Conservation (phyloP, 2,329 filamentous ascomycete genomes). For the Fonsecaea pedrosoi region DNA sequence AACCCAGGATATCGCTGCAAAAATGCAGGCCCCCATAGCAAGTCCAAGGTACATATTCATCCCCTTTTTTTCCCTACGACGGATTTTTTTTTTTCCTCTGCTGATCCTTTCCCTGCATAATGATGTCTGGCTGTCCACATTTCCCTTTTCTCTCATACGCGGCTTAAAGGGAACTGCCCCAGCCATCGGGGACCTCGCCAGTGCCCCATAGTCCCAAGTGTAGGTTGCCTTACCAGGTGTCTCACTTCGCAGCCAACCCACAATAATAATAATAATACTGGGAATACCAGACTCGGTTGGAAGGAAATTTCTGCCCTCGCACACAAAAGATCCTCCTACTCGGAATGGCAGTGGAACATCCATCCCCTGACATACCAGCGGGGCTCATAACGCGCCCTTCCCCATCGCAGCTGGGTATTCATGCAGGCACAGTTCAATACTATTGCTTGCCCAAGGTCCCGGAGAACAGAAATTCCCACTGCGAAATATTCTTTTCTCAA, state of each 20-base stretch:
- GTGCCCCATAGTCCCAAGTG: not conserved
- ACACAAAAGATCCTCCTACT: too few species aligned
- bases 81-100: not conserved
- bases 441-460: not conserved
- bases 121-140: constrained; percentile 1
- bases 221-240: constrained; percentile 4
- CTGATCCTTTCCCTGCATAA: not conserved
- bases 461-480: not conserved
- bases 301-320: not conserved
- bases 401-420: not conserved
- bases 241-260: not conserved
- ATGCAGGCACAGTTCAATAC: not conserved
- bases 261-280: too few species aligned
- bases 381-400: not conserved
- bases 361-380: not conserved
- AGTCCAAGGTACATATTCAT: not conserved
- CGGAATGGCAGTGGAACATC: not conserved
- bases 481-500: not conserved
- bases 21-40: too few species aligned
- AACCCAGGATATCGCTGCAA: not conserved
- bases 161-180: not conserved
- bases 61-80: not conserved
- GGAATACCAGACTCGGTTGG: not conserved
- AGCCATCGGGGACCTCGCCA: not conserved
- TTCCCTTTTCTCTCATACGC: not conserved